Conservation (phyloP, 352 stramenopile genomes). For the Phytophthora aleatoria region DNA sequence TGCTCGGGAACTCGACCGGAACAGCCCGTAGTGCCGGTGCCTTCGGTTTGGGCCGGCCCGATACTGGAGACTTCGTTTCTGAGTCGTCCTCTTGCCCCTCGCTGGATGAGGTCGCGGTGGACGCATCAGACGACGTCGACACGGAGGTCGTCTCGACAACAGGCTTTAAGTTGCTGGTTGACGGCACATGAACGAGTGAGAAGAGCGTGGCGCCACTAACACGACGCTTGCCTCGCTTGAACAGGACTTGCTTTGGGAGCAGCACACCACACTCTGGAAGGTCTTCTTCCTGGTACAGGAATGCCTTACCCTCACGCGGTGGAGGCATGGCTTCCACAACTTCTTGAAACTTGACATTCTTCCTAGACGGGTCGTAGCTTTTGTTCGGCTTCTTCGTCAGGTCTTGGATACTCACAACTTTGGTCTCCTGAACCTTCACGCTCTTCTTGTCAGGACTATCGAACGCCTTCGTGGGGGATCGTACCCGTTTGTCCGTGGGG, state of each 20-base stretch:
- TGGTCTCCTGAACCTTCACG: slow-evolving; percentile 13
- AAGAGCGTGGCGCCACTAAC: slow-evolving; percentile 32
- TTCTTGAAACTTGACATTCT: slow-evolving; percentile 21
- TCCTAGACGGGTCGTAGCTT: slow-evolving; percentile 13
- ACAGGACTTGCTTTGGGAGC: slow-evolving; percentile 42
- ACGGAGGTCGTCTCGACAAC: slow-evolving; percentile 23
- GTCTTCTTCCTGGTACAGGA: slow-evolving; percentile 18
- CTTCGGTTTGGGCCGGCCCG: slow-evolving; percentile 13
- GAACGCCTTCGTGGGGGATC: slow-evolving; percentile 11
- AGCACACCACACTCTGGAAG: slow-evolving; percentile 31
- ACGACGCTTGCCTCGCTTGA: slow-evolving; percentile 36
- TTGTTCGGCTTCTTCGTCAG: slow-evolving; percentile 8
- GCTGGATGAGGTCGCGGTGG: slow-evolving; percentile 16
- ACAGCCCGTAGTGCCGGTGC: slow-evolving; percentile 28
- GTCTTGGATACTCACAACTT: slow-evolving; percentile 14
- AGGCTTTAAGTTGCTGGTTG: slow-evolving; percentile 12
- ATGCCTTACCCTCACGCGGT: slow-evolving; percentile 12
- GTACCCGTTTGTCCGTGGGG: slow-evolving; percentile 21
- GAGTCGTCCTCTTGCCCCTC: slow-evolving; percentile 10
- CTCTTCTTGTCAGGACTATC: slow-evolving; percentile 21
- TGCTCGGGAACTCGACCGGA: slow-evolving; percentile 36
- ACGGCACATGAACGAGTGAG: slow-evolving; percentile 38
- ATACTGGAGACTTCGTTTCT: slow-evolving; percentile 3
- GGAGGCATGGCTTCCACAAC: slow-evolving; percentile 14
- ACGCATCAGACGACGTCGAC: slow-evolving; percentile 16